A percentile compares a stretch with the other conserved stretches of the same genome.
Evolutionary conservation across 78 protist species (phyloP).

Genomic region (Guillardia theta): DNA sequence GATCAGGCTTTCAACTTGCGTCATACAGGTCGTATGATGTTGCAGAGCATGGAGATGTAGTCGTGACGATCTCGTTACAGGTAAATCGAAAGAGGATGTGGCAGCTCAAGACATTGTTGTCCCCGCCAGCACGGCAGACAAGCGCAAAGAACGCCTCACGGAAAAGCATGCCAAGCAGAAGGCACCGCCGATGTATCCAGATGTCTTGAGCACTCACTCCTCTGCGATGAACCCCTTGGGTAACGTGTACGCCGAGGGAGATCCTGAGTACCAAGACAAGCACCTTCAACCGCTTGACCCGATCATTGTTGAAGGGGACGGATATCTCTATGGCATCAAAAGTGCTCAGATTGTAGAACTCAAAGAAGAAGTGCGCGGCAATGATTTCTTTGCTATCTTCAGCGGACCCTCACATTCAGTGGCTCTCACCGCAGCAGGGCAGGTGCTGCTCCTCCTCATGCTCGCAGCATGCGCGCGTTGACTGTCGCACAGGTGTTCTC

Average conservation of each 20-base stretch:
- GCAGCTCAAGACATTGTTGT: too few relatives aligned
- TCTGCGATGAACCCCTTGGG: background rate
- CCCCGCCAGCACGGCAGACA: too few relatives aligned
- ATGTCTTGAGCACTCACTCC: background rate
- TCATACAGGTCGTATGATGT: too few relatives aligned
- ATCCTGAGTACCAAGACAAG: background rate
- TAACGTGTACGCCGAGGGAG: background rate
- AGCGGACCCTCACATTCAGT: background rate
- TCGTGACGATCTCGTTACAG: too few relatives aligned
- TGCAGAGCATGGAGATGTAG: too few relatives aligned
- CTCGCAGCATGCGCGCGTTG: too few relatives aligned
- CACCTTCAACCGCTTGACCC: background rate
- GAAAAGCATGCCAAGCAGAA: too few relatives aligned
- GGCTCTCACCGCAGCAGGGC: background rate
- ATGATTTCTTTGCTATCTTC: background rate
- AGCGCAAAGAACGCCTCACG: too few relatives aligned
- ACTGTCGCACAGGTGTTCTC: too few relatives aligned
- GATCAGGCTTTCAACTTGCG: too few relatives aligned
- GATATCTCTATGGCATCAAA: background rate
- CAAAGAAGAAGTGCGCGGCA: background rate
- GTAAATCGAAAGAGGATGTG: too few relatives aligned
- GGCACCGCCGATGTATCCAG: background rate
- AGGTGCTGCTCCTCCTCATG: too few relatives aligned
- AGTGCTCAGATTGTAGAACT: background rate
- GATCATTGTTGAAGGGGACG: constrained; percentile 20